A percentile compares a stretch with the other conserved stretches of the same genome.
Conservation (phyloP, 2,329 filamentous ascomycete species). For the Nemania diffusa region DNA sequence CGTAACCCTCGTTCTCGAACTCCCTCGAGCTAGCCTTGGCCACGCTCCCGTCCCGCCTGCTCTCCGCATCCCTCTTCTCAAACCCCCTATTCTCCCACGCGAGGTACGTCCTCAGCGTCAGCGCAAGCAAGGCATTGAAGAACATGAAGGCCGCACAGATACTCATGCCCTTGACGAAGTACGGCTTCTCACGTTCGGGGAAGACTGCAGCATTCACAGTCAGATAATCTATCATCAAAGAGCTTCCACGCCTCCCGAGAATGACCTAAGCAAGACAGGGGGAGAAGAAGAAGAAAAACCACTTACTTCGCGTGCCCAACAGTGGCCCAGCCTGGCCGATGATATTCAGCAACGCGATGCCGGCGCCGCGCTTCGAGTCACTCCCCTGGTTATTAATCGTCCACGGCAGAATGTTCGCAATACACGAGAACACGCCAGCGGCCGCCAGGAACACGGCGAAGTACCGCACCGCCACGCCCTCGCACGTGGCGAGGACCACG, state of each 20-base stretch:
- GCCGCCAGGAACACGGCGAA: slow-evolving; percentile 61
- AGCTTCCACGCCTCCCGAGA: neutral
- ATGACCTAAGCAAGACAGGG: neutral
- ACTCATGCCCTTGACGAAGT: slow-evolving; percentile 52
- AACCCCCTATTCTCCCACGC: slow-evolving; percentile 50
- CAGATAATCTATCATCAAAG: neutral
- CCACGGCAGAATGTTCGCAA: slow-evolving; percentile 77
- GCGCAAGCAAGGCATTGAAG: slow-evolving; percentile 52
- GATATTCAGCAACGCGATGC: slow-evolving; percentile 70
- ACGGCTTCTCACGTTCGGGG: slow-evolving; percentile 55
- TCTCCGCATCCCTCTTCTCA: slow-evolving; percentile 46
- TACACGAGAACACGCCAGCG: slow-evolving; percentile 72
- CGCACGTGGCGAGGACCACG: slow-evolving; percentile 68
- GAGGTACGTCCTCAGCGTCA: slow-evolving; percentile 50
- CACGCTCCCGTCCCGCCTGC: slow-evolving; percentile 4
- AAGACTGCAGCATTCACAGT: slow-evolving; percentile 56
- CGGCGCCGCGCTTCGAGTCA: slow-evolving; percentile 71
- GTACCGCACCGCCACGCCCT: slow-evolving; percentile 53
- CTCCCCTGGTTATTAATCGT: slow-evolving; percentile 73
- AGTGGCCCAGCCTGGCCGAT: slow-evolving; percentile 70
- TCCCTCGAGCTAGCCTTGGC: slow-evolving; percentile 18
- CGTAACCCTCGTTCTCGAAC: slow-evolving; percentile 38
- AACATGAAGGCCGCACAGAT: slow-evolving; percentile 52
- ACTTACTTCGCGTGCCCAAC: slow-evolving; percentile 64
- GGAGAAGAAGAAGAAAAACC: neutral